A percentile compares a stretch with the other conserved stretches of the same genome.
These are phyloP conservation scores for Noccaea caerulescens DNA, from an alignment of 345 rosid genomes.

Conservation along the genomic window DNA sequence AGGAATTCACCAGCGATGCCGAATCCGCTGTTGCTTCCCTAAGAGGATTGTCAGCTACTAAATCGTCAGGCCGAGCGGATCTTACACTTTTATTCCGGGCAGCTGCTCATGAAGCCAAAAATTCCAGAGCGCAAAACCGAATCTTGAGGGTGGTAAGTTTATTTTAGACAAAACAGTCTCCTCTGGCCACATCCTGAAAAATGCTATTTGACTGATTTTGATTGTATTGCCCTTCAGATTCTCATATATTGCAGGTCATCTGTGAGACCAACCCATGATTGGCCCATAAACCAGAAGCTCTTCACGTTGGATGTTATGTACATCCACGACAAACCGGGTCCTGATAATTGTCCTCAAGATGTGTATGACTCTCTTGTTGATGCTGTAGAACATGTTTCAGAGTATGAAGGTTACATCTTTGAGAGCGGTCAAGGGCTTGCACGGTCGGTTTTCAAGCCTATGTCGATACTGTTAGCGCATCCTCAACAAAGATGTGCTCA, in stretches of 20 bases:
- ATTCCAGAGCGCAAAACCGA: constrained; percentile 69
- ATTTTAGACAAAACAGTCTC: not conserved
- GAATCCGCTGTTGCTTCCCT: constrained; percentile 68
- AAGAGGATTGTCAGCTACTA: constrained; percentile 62
- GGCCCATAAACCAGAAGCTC: constrained; percentile 73
- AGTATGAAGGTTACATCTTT: constrained; percentile 80
- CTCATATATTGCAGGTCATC: constrained; percentile 90
- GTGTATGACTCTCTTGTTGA: constrained; percentile 81
- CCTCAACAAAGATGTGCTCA: constrained; percentile 90
- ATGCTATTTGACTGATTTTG: constrained; percentile 18
- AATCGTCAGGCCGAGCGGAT: constrained; percentile 78
- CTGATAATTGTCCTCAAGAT: constrained; percentile 87
- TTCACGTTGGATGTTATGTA: constrained; percentile 93
- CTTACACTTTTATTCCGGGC: constrained; percentile 73
- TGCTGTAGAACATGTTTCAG: constrained; percentile 75
- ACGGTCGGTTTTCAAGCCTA: constrained; percentile 65
- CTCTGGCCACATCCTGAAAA: constrained; percentile 4
- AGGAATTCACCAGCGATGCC: constrained; percentile 78
- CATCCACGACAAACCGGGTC: constrained; percentile 89
- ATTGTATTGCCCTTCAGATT: constrained; percentile 43
- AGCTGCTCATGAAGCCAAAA: constrained; percentile 88
- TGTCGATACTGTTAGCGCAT: constrained; percentile 71
- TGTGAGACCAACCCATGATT: constrained; percentile 65
- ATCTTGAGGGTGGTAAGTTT: constrained; percentile 79
- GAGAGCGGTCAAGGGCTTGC: constrained; percentile 82